Evolutionary conservation across 169 alveolate genomes (phyloP), one percentile per base, ranked within the genome.

Genomic region (Eimeria sp.): DNA sequence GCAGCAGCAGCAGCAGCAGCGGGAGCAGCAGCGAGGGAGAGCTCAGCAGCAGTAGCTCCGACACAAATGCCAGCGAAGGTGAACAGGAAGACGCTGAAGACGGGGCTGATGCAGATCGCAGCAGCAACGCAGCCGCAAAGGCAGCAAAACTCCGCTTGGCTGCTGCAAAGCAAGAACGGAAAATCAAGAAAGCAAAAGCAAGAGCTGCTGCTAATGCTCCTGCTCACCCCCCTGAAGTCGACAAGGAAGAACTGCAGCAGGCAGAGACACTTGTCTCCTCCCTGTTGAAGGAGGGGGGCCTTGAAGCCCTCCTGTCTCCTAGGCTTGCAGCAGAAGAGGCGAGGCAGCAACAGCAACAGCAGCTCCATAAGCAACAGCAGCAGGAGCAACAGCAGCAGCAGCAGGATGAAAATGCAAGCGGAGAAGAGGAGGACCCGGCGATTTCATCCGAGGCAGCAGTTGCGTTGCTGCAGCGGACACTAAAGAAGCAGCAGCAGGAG

Each of bases 61-160:
- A 47, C 9, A 11, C 57, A 16, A 43, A 47, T 1, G 65, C 34
- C 43, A 18, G 49, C n/a, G 84, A 73, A 40, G 49, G 9, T 7
- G 84, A 40, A 34, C 51, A 30, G 54, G 89, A 51, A 34, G 40
- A 34, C 40, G 40, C 40, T 2, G 40, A 0, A 34, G 40, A 34
- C 40, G 40, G 40, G 49, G 65, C 89, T 43, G 63, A 9, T 1
- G 63, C 4, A 54, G 18, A 9, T 11, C 11, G 63, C 63, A 54
- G 63, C 63, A 54, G 63, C 63, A 16, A 9, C 11, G 63, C 63
- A 54, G 63, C 63, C 11, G 63, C 63, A 54, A 43, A 25, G 25
- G 89, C 89, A 78, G 89, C 89, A 78, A 78, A 45, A 27, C 89
- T 78, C 40, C 70, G 89, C 16, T 61, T 49, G 43, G 61, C 89